Evolutionary conservation across 75 land plant species (phyloP), one percentile per base, ranked within the genome.

Genomic region (Picea glauca): DNA sequence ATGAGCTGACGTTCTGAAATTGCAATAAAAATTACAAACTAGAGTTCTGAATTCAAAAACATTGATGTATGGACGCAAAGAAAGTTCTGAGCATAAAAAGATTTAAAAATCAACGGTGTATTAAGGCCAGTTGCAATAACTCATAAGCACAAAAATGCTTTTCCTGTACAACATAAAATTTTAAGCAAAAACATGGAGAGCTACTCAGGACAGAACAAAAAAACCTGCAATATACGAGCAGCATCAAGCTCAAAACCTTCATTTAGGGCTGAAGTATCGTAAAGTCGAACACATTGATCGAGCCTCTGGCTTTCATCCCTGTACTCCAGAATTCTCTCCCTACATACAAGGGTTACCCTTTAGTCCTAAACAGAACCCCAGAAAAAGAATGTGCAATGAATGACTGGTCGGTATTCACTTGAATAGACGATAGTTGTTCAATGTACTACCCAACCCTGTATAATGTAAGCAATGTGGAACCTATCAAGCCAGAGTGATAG

Each of bases 211-310:
- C 17, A 23, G 13, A 40, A 63, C 12, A 35, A 67, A 61, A 61
- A 32, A 76, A 94, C 99, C 98, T 97, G 99, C 13, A 90, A 84
- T 72, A 97, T 90, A 11, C 81, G 93, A 56, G 88, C 85, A 14
- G 98, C 94, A 82, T 94, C 98, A 80, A 83, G 80, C 85, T 97
- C 99, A 75, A 97, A 97, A 1, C 87, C 88, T 58, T 91, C 91
- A 79, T 88, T 88, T 4, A 90, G 81, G 31, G 92, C 91, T 11
- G 87, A 85, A 18, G 96, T 86, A 80, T 97, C 98, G 79, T 87
- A 93, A 26, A 95, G 88, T 11, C 96, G 93, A 76, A 89, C 91
- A 81, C 99, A 93, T 58, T 95, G 98, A 85, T 97, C 99, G 60
- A 97, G 77, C 62, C 92, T 80, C 82, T 96, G 87, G 75, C 99